phyloP scores from a whole-genome alignment of 2,329 filamentous ascomycete species.

The Talaromyces piceae region DNA sequence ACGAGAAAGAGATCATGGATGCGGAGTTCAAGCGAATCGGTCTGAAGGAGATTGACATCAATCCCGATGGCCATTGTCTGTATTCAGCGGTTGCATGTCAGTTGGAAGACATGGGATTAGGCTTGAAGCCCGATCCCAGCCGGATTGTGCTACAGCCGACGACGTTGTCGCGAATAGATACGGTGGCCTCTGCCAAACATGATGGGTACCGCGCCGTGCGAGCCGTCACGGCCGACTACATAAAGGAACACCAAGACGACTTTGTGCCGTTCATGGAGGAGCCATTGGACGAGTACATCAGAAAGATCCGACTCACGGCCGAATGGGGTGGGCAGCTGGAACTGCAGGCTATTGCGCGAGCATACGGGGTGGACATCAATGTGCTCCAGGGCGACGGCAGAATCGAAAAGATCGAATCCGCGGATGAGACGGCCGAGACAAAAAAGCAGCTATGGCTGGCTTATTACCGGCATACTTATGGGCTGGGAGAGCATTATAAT shows the following conservation, averaged over 20 bases:
- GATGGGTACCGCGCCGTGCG: constrained; percentile 61
- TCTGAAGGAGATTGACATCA: constrained; percentile 69
- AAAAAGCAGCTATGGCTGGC: constrained; percentile 74
- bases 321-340: constrained; percentile 97
- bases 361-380: constrained; percentile 71
- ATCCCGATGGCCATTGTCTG: constrained; percentile 87
- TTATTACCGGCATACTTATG: constrained; percentile 91
- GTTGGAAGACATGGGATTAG: constrained; percentile 46
- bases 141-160: constrained; percentile 25
- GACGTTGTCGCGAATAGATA: constrained; percentile 25
- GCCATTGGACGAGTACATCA: constrained; percentile 62
- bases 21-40: constrained; percentile 55
- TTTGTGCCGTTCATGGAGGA: constrained; percentile 86
- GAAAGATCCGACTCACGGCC: constrained; percentile 74
- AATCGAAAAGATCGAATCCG: constrained; percentile 64
- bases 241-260: constrained; percentile 64
- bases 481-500: constrained; percentile 95
- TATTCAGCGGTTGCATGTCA: constrained; percentile 90
- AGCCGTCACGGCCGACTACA: constrained; percentile 67
- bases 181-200: constrained; percentile 29
- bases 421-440: constrained; percentile 36
- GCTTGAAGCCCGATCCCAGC: constrained; percentile 29
- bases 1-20: constrained; percentile 65
- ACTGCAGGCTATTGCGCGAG: constrained; percentile 71
- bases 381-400: constrained; percentile 76